Conservation (phyloP, 371 early-diverging fungal species). For the Chytridium lagenaria region DNA sequence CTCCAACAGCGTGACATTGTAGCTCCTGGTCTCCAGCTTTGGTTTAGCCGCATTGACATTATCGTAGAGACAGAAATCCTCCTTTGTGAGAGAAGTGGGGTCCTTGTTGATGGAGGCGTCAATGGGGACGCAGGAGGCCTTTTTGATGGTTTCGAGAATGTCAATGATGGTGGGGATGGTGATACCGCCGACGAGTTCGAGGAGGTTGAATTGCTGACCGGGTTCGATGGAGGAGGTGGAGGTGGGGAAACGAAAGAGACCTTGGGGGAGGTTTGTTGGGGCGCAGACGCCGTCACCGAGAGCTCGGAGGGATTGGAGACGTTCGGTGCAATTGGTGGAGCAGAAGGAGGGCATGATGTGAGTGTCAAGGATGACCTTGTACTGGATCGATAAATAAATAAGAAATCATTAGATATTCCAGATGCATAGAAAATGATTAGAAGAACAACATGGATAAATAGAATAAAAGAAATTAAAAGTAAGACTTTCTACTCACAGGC, state of each 20-base stretch:
- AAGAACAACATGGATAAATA: not conserved
- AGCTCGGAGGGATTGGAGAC: slow-evolving; percentile 7
- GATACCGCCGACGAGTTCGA: slow-evolving; percentile 24
- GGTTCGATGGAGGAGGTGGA: no score
- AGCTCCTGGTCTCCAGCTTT: not conserved
- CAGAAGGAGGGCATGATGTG: slow-evolving; percentile 7
- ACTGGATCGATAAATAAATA: not conserved
- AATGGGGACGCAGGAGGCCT: slow-evolving; percentile 22
- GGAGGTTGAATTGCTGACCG: not conserved
- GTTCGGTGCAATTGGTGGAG: slow-evolving; percentile 9
- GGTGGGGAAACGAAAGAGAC: not conserved
- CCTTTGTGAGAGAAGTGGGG: not conserved
- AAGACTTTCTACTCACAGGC: slow-evolving; percentile 8
- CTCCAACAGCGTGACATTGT: not conserved
- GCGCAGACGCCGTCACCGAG: not conserved
- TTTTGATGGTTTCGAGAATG: not conserved
- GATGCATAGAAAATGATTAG: not conserved
- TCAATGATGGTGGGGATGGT: slow-evolving; percentile 17
- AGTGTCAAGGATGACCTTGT: not conserved
- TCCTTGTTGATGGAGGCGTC: slow-evolving; percentile 22
- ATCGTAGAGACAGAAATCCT: not conserved
- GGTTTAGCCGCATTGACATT: not conserved
- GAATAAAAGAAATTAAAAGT: not conserved
- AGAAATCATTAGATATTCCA: not conserved
- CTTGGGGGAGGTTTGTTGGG: not conserved